Conservation (phyloP, 257 asterid species). For the Rehmannia glutinosa region DNA sequence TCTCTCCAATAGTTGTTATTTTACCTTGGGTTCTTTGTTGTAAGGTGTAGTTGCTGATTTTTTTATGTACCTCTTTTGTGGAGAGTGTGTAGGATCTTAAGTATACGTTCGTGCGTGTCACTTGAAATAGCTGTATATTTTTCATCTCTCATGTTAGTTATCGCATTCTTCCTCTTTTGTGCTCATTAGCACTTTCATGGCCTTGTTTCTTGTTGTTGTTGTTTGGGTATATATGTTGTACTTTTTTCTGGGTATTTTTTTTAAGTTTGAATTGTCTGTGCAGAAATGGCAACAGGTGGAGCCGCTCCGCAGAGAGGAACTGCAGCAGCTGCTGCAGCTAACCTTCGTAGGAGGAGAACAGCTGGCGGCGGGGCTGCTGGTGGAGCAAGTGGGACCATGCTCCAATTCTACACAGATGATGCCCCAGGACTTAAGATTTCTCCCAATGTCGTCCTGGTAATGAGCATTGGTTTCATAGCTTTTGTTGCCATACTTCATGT, state of each 20-base stretch:
- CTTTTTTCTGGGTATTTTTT: not conserved
- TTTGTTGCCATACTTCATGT: constrained; percentile 64
- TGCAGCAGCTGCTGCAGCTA: constrained; percentile 70
- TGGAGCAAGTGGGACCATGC: constrained; percentile 71
- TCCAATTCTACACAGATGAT: constrained; percentile 68
- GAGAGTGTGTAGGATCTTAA: too few species aligned
- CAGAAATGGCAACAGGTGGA: constrained; percentile 64
- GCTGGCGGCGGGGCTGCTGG: constrained; percentile 47
- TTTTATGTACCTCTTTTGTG: too few species aligned
- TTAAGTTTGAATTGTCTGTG: constrained; percentile 7
- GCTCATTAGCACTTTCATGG: not conserved
- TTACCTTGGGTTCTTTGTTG: too few species aligned
- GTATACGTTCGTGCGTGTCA: too few species aligned
- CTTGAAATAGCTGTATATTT: too few species aligned
- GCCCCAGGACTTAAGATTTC: constrained; percentile 71
- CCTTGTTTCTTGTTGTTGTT: too few species aligned
- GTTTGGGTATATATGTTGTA: too few species aligned
- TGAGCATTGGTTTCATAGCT: constrained; percentile 73
- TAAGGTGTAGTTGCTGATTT: too few species aligned
- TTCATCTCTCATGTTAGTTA: too few species aligned
- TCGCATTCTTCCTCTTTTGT: not conserved
- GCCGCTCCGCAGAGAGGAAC: constrained; percentile 63
- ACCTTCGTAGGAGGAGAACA: constrained; percentile 55
- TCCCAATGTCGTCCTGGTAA: constrained; percentile 59
- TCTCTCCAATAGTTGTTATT: too few species aligned